These are phyloP conservation scores for Diaporthe ilicicola DNA, from an alignment of 2,329 filamentous ascomycete genomes.

Conservation along the genomic window DNA sequence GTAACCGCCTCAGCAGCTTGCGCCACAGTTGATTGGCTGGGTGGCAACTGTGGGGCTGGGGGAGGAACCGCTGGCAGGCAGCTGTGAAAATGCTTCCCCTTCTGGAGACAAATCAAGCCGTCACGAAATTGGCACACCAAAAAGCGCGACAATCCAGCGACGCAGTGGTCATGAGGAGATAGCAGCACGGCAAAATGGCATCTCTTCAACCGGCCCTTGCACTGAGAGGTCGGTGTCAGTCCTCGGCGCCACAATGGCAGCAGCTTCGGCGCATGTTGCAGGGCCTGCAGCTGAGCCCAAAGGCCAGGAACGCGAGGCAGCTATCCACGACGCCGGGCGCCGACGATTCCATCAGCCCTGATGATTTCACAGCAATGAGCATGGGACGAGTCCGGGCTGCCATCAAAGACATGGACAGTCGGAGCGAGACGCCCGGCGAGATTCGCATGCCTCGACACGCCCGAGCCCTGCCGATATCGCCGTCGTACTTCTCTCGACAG, in stretches of 20 bases:
- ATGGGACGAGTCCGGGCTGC: neutral
- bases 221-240: conserved; percentile 30
- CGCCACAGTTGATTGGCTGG: neutral
- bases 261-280: conserved; percentile 31
- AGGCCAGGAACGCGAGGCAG: conserved; percentile 23
- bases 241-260: conserved; percentile 34
- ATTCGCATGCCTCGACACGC: conserved; percentile 54
- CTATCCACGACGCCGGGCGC: conserved; percentile 26
- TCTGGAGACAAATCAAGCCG: conserved; percentile 19
- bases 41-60: neutral
- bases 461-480: conserved; percentile 82
- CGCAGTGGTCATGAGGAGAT: conserved; percentile 33
- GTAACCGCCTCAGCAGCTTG: neutral
- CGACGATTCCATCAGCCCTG: neutral
- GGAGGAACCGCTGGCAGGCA: neutral
- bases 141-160: conserved; percentile 19
- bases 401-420: conserved; percentile 27
- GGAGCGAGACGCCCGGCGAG: conserved; percentile 39
- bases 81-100: conserved; percentile 28
- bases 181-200: conserved; percentile 31
- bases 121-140: neutral
- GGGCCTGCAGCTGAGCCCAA: conserved; percentile 28
- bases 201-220: conserved; percentile 32
- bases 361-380: conserved; percentile 20
- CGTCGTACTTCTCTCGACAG: conserved; percentile 93